Conservation (phyloP, 345 rosid genomes). For the Camelina laxa region DNA sequence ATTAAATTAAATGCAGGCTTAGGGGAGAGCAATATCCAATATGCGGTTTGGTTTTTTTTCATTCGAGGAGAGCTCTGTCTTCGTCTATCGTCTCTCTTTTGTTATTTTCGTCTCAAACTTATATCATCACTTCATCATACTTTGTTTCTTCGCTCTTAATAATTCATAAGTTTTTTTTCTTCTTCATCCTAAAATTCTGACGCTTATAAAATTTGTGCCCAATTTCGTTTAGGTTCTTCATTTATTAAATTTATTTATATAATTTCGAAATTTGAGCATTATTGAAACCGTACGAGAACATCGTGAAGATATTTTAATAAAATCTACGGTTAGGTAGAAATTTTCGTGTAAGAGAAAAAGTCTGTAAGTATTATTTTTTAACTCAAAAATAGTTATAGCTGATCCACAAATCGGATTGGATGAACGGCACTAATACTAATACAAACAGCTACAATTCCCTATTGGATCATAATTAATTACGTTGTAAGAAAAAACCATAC, state of each 20-base stretch:
- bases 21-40: constrained; percentile 30
- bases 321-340: too few species aligned
- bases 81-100: constrained; percentile 23
- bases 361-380: background rate
- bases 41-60: constrained; percentile 25
- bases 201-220: constrained; percentile 5
- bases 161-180: constrained; percentile 22
- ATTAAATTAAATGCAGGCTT: constrained; percentile 39
- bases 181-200: constrained; percentile 12
- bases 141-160: constrained; percentile 33
- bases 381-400: background rate
- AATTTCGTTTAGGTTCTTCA: background rate
- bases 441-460: background rate
- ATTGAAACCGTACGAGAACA: background rate
- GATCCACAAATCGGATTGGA: background rate
- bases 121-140: constrained; percentile 29
- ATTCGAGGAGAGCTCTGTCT: constrained; percentile 31
- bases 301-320: too few species aligned
- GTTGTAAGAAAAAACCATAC: background rate
- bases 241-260: background rate
- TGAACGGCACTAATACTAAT: background rate
- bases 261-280: background rate
- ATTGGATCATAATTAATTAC: background rate
- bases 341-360: background rate
- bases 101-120: constrained; percentile 23